phyloP scores from a whole-genome alignment of 768 basidiomycete genomes.

The Pisolithus marmoratus region DNA sequence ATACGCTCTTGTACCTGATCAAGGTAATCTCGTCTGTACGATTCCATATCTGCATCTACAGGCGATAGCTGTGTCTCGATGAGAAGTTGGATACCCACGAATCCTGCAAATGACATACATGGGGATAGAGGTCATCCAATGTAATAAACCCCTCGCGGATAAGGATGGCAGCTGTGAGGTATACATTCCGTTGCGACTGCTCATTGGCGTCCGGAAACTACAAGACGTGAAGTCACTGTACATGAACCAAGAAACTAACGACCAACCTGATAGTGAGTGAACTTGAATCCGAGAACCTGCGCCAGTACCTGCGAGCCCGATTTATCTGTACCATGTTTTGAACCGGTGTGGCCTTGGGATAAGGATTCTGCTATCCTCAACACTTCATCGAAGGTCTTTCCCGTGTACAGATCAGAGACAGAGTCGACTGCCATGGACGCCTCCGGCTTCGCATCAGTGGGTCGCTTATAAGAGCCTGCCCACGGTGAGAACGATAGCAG shows the following conservation, averaged over 20 bases:
- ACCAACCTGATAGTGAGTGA: conserved; percentile 80
- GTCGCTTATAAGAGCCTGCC: conserved; percentile 47
- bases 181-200: conserved; percentile 62
- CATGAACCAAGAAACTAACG: neutral
- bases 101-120: conserved; percentile 47
- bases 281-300: conserved; percentile 98
- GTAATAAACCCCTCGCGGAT: conserved; percentile 87
- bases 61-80: conserved; percentile 56
- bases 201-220: conserved; percentile 59
- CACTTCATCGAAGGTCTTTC: conserved; percentile 64
- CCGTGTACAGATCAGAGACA: conserved; percentile 39
- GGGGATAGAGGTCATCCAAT: conserved; percentile 87
- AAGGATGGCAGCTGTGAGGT: conserved; percentile 77
- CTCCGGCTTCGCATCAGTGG: conserved; percentile 20
- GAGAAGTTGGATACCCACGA: conserved; percentile 4
- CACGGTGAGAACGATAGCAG: conserved; percentile 86
- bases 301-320: conserved; percentile 60
- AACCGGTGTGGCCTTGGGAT: conserved; percentile 3
- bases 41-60: conserved; percentile 69
- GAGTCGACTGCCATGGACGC: conserved; percentile 35
- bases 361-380: conserved; percentile 45
- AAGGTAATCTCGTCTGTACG: conserved; percentile 58
- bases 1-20: conserved; percentile 59
- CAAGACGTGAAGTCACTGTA: conserved; percentile 9
- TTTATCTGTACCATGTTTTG: conserved; percentile 13